Percentiles rank a stretch among this genome's conserved stretches.
Conservation (phyloP, 495 filamentous ascomycete genomes). For the Penicillium manginii region DNA sequence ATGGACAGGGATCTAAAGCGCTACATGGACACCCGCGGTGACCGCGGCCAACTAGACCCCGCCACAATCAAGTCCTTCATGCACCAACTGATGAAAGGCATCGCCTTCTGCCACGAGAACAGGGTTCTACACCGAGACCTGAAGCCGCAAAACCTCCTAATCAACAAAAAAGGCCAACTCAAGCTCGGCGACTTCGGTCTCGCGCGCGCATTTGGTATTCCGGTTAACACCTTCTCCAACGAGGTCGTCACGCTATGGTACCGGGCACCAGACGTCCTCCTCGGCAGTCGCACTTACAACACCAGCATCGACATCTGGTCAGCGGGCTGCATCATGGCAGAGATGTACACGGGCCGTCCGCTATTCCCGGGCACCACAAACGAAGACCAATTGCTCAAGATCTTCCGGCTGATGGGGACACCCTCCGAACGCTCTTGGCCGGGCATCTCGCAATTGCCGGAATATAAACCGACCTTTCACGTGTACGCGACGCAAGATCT, state of each 20-base stretch:
- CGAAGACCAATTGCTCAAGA: slow-evolving; percentile 92
- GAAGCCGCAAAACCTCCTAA: slow-evolving; percentile 93
- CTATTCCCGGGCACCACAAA: slow-evolving; percentile 95
- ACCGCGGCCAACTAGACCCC: slow-evolving; percentile 81
- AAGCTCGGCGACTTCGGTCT: slow-evolving; percentile 97
- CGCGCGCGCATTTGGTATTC: slow-evolving; percentile 92
- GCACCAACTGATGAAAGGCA: slow-evolving; percentile 91
- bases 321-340: slow-evolving; percentile 97
- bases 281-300: slow-evolving; percentile 91
- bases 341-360: slow-evolving; percentile 93
- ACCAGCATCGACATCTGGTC: slow-evolving; percentile 99
- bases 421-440: slow-evolving; percentile 93
- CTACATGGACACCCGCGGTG: slow-evolving; percentile 93
- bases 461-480: slow-evolving; percentile 93
- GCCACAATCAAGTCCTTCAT: slow-evolving; percentile 95
- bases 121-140: slow-evolving; percentile 93
- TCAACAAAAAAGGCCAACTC: slow-evolving; percentile 87
- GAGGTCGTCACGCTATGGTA: slow-evolving; percentile 98
- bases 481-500: slow-evolving; percentile 95
- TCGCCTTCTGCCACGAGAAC: slow-evolving; percentile 97
- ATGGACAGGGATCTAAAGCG: slow-evolving; percentile 99
- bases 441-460: slow-evolving; percentile 83
- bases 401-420: slow-evolving; percentile 97
- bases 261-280: slow-evolving; percentile 88
- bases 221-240: slow-evolving; percentile 97